Percentiles rank a stretch among this genome's conserved stretches.
Evolutionary conservation across 192 early-diverging fungal species (phyloP).

Genomic region (Mortierella antarctica): DNA sequence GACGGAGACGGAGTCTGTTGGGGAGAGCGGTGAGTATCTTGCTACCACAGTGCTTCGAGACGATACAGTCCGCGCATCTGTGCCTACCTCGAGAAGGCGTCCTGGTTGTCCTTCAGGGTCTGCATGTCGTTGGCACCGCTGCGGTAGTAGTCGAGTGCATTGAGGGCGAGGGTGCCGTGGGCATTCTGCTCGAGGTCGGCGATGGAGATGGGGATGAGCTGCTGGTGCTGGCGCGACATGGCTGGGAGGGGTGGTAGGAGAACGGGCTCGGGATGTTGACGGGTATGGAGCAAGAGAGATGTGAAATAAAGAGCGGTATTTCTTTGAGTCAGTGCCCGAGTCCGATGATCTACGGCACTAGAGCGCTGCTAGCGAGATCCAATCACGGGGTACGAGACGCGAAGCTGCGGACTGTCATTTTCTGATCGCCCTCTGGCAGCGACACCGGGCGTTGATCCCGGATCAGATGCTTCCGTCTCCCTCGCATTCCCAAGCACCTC

Average conservation of each 20-base stretch:
- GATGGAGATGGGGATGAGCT: conserved; percentile 40
- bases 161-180: conserved; percentile 58
- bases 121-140: conserved; percentile 86
- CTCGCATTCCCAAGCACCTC: too few species aligned
- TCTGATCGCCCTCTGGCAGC: too few species aligned
- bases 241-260: background rate
- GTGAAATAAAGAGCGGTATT: background rate
- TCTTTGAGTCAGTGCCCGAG: background rate
- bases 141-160: conserved; percentile 88
- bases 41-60: background rate
- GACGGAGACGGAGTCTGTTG: conserved; percentile 72
- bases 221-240: conserved; percentile 28
- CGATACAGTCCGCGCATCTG: background rate
- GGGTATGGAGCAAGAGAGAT: background rate
- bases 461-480: too few species aligned
- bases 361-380: too few species aligned
- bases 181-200: conserved; percentile 52
- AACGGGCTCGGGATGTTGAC: background rate
- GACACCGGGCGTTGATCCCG: too few species aligned
- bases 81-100: conserved; percentile 63
- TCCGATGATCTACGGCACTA: background rate
- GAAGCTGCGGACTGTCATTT: too few species aligned
- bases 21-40: background rate
- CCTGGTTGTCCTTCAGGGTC: conserved; percentile 82
- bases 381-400: too few species aligned